Base-by-base conservation (phyloP, 108 stramenopile genomes). In the Mediolabrus comicus region DNA sequence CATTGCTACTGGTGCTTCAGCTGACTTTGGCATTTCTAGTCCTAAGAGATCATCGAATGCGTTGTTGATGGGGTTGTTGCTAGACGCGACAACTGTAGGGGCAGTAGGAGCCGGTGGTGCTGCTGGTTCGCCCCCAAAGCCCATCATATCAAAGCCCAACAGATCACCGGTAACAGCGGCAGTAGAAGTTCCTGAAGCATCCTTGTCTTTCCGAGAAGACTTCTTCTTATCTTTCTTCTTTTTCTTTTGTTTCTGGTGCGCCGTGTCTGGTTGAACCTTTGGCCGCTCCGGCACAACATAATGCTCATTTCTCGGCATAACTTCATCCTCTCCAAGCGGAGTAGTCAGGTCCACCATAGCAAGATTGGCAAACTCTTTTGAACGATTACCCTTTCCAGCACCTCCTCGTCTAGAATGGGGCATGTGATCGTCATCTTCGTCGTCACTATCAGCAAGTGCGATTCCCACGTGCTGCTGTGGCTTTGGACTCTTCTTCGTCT, bases 31-130 rank as follows among this genome's bases (percentile, higher is more conserved):
- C 74, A 61, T 79, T 49, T 65, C 65, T 36, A 94, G 67, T 0
- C 84, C 85, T 10, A 91, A 69, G 17, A 94, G 73, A 74, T 90
- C 92, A 53, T 88, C 92, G 71, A 94, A 94, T 46, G 88, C 88
- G 63, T 59, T 74, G 65, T 75, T 79, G 39, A 89, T 83, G 3
- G 87, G 58, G 63, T 83, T 86, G 27, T 17, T 34, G 17, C 46
- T 46, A 55, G 64, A 56, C 39, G 35, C n/a, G 22, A 14, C 65
- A 28, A 19, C 26, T 7, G 13, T 12, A 65, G 16, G 28, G 28
- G 17, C 46, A 26, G 43, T 9, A 24, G n/a, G 19, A 13, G 49
- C 28, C 2, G 53, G n/a, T 41, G 31, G 53, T 25, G 62, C 9
- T 30, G 61, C 53, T 8, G 68, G 73, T 6, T 11, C 7, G 7